Percentiles rank a stretch among this genome's conserved stretches.
These are phyloP conservation scores for Magnolia kwangsiensis DNA, from an alignment of 164 flowering plant species.

Conservation along the genomic window DNA sequence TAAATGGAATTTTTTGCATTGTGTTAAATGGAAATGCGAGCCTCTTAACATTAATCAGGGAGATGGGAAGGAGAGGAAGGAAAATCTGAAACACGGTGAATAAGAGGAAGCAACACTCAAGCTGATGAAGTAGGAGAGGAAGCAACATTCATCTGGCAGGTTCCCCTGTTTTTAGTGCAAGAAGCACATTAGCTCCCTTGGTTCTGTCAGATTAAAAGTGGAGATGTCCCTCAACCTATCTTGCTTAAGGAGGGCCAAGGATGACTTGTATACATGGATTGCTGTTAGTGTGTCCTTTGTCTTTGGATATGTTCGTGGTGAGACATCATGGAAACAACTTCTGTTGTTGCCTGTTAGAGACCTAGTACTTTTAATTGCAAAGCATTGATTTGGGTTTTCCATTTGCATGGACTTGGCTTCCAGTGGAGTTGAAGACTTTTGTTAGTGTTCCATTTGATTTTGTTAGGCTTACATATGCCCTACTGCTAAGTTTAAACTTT, in stretches of 20 bases:
- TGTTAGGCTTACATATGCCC: not conserved
- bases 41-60: no score
- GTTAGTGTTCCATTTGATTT: not conserved
- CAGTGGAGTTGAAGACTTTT: not conserved
- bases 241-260: conserved; percentile 70
- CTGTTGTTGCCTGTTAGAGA: not conserved
- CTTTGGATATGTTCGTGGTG: no score
- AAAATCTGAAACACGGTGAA: no score
- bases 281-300: no score
- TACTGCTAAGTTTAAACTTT: no score
- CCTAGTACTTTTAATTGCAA: not conserved
- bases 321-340: not conserved
- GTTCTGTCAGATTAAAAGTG: conserved; percentile 71
- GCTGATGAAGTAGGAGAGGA: no score
- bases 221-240: conserved; percentile 90
- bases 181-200: no score
- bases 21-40: not conserved
- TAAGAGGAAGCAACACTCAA: no score
- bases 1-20: not conserved
- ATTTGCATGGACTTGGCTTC: not conserved
- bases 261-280: no score
- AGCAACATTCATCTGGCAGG: no score
- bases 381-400: not conserved
- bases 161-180: no score
- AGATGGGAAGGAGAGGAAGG: no score